Evolutionary conservation across 2,329 filamentous ascomycete genomes (phyloP).

Genomic region (Xylaria sp.): DNA sequence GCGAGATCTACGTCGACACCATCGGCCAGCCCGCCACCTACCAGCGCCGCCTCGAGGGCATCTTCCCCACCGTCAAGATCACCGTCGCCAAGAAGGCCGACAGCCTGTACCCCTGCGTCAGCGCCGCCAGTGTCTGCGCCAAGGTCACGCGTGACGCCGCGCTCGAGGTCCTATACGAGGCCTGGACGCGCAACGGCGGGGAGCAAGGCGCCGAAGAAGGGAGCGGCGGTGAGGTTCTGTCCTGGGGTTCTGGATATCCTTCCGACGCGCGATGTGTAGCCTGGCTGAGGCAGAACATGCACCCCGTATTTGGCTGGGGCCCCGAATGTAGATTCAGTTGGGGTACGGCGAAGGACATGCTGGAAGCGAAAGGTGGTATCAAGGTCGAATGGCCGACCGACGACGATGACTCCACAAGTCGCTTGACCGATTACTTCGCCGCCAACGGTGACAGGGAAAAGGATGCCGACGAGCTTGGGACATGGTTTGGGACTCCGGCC

Average conservation of each 20-base stretch:
- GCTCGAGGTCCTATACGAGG: conserved; percentile 79
- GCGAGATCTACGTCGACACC: conserved; percentile 94
- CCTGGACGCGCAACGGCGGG: conserved; percentile 52
- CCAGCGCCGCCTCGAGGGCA: conserved; percentile 82
- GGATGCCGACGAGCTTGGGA: conserved; percentile 73
- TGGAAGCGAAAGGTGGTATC: conserved; percentile 78
- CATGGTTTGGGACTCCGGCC: conserved; percentile 84
- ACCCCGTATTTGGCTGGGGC: conserved; percentile 95
- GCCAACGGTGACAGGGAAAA: conserved; percentile 55
- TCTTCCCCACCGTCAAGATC: conserved; percentile 82
- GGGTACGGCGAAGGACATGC: conserved; percentile 93
- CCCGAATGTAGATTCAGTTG: conserved; percentile 93
- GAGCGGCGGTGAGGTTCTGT: conserved; percentile 56
- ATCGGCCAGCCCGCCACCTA: conserved; percentile 85
- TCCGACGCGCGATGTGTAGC: conserved; percentile 81
- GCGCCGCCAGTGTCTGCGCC: conserved; percentile 91
- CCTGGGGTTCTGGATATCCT: conserved; percentile 94
- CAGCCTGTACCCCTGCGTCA: conserved; percentile 90
- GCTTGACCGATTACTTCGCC: conserved; percentile 81
- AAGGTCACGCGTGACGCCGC: conserved; percentile 96
- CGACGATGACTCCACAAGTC: conserved; percentile 74
- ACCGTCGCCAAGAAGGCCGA: conserved; percentile 93
- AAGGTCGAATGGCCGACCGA: conserved; percentile 86
- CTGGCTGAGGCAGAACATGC: conserved; percentile 89
- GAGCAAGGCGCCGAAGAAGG: conserved; percentile 41